Base-by-base conservation (phyloP, 495 filamentous ascomycete species). In the Apiosordaria backusii region DNA sequence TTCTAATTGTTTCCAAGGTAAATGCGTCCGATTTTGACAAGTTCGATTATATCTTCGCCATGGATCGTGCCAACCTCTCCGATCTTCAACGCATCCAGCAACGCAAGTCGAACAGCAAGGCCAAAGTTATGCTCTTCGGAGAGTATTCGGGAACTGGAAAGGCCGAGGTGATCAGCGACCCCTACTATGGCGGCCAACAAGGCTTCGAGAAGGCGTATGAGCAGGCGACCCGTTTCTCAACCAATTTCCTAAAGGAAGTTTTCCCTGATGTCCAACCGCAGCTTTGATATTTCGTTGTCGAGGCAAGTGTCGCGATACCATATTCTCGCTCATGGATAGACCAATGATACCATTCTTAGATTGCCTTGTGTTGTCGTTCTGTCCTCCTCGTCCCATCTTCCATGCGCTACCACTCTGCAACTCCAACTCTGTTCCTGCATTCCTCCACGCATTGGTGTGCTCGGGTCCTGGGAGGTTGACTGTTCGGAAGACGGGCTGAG, bases 1-100 rank as follows among this genome's bases (percentile, higher is more conserved):
- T 19, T 67, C 70, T 67, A 45, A 67, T 62, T 22, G 16, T 13
- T 4, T 57, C 4, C 45, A 54, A 79, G 76, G 72, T 79, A 21
- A 65, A 68, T 57, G 63, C 62, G 1, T 73, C 72, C 75, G 81
- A 99, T 76, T 97, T 98, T 70, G 74, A 84, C 23, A 83, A 84
- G 4, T 98, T 97, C 71, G 92, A 98, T 75, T 99, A 94, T 73
- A 87, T 99, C 63, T 83, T 99, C 61, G 93, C 92, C 52, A 99
- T 99, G 95, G 95, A 98, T 75, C 81, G 89, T 35, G 81, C 85
- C n/a, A 98, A 97, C 74, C 77, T 94, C 10, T 77, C 81, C 35
- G 88, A 97, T 70, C 76, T 97, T 66, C 69, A 87, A 67, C 80
- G 86, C 26, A 75, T 89, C 70, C 77, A 81, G 67, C 79, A 81